Percentiles rank a stretch among this genome's conserved stretches.
These are phyloP conservation scores for Crucibulum laeve DNA, from an alignment of 768 basidiomycete genomes.

Conservation along the genomic window DNA sequence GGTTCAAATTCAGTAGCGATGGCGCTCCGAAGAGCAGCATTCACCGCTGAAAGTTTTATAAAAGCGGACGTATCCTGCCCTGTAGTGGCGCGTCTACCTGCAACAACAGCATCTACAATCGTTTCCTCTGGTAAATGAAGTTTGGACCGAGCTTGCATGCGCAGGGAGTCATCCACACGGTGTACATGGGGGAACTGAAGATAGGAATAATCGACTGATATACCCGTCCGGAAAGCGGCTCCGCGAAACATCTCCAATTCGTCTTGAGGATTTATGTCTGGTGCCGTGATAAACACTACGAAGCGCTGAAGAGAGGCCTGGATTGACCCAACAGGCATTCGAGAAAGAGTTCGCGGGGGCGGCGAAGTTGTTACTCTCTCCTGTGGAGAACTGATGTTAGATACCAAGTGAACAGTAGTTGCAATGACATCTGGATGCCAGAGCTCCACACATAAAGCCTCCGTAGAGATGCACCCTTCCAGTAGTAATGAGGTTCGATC, in stretches of 20 bases:
- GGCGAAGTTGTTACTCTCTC: slow-evolving; percentile 5
- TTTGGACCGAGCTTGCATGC: slow-evolving; percentile 44
- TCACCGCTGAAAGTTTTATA: slow-evolving; percentile 38
- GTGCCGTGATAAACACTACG: slow-evolving; percentile 68
- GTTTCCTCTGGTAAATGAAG: slow-evolving; percentile 52
- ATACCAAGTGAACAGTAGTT: slow-evolving; percentile 37
- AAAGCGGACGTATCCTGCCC: slow-evolving; percentile 34
- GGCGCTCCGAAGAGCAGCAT: slow-evolving; percentile 54
- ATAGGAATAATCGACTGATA: slow-evolving; percentile 54
- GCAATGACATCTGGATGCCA: slow-evolving; percentile 61
- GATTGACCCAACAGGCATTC: slow-evolving; percentile 50
- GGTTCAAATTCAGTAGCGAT: slow-evolving; percentile 64
- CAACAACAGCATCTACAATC: slow-evolving; percentile 37
- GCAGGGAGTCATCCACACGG: slow-evolving; percentile 28
- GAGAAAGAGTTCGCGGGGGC: slow-evolving; percentile 25
- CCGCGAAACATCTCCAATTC: slow-evolving; percentile 66
- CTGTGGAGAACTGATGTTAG: slow-evolving; percentile 16
- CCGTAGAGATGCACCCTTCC: slow-evolving; percentile 46
- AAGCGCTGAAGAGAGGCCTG: slow-evolving; percentile 58
- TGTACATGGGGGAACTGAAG: slow-evolving; percentile 34
- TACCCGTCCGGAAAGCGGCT: slow-evolving; percentile 50
- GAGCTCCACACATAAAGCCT: slow-evolving; percentile 59
- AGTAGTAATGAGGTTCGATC: slow-evolving; percentile 37
- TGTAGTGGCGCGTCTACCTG: slow-evolving; percentile 29
- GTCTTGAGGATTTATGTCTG: slow-evolving; percentile 75